Base-by-base conservation (phyloP, 78 protist genomes). In the Polysphondylium violaceum region DNA sequence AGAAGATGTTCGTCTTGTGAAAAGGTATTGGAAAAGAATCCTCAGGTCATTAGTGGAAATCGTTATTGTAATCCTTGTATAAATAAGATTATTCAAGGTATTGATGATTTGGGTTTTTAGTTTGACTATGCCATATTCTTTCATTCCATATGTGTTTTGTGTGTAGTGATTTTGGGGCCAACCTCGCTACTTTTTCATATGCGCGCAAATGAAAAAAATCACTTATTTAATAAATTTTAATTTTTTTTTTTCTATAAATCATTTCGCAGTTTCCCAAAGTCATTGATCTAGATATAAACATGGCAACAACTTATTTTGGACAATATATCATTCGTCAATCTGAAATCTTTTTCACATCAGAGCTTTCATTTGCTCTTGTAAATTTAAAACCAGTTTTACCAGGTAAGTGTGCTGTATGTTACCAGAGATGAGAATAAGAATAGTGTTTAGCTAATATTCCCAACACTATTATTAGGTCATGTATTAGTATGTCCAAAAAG, bases 301-400 rank as follows among this genome's bases (percentile, higher is more conserved):
- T 50, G 17, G 17, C 17, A 50, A 50, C 17, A 19, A 61, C 69
- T 33, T 68, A 68, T 12, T 86, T 86, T 86, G 92, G 92, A 8
- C 78, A 35, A 31, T 86, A 61, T 51, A 9, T 65, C 11, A 74
- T 75, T 36, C 61, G 92, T 65, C 58, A 41, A 14, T 67, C 92
- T 25, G 85, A 85, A 44, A 73, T 81, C 6, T 92, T 92, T 41
- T 61, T 85, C 38, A 71, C 61, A 19, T 43, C 74, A 21, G 61
- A 51, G 12, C 43, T 75, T 40, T 67, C 87, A 5, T 9, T 47
- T n/a, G 95, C 83, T 14, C 27, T 92, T 25, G 95, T 92, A 2
- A 92, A 92, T 44, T 41, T 81, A 7, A 92, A 92, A 79, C 95
- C 95, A 7, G 81, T 92, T 11, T 72, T 83, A 56, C 95, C 95